These are phyloP conservation scores for Skeletonema grethae DNA, from an alignment of 108 stramenopile genomes.

Conservation along the genomic window DNA sequence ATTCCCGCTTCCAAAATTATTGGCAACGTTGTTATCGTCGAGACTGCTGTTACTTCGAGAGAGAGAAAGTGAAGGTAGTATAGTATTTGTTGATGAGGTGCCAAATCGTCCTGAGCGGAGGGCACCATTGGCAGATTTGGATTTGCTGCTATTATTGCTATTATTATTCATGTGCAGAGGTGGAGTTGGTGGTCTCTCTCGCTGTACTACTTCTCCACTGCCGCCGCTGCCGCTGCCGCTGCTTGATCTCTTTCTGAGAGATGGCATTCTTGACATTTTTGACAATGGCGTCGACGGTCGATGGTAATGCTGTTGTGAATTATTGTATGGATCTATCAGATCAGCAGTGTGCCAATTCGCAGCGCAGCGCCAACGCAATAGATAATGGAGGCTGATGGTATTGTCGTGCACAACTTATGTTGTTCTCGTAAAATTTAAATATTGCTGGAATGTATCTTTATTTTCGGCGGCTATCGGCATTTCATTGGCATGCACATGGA, in stretches of 20 bases:
- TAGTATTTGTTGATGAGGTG: neutral
- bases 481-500: too few species aligned
- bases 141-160: too few species aligned
- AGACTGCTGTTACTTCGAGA: neutral
- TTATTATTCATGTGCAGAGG: neutral
- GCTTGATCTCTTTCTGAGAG: neutral
- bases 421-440: too few species aligned
- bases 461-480: too few species aligned
- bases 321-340: too few species aligned
- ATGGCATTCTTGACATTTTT: neutral
- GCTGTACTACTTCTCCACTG: neutral
- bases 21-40: neutral
- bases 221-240: neutral
- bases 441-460: too few species aligned
- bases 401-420: too few species aligned
- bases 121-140: too few species aligned
- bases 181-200: neutral
- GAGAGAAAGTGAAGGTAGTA: neutral
- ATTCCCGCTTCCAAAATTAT: neutral
- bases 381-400: too few species aligned
- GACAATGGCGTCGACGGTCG: neutral
- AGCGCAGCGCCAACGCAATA: too few species aligned
- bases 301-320: too few species aligned
- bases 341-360: too few species aligned
- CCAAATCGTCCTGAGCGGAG: slow-evolving; percentile 6